Percentiles rank a stretch among this genome's conserved stretches.
These are phyloP conservation scores for Calycina marina DNA, from an alignment of 2,329 filamentous ascomycete genomes.

Conservation along the genomic window DNA sequence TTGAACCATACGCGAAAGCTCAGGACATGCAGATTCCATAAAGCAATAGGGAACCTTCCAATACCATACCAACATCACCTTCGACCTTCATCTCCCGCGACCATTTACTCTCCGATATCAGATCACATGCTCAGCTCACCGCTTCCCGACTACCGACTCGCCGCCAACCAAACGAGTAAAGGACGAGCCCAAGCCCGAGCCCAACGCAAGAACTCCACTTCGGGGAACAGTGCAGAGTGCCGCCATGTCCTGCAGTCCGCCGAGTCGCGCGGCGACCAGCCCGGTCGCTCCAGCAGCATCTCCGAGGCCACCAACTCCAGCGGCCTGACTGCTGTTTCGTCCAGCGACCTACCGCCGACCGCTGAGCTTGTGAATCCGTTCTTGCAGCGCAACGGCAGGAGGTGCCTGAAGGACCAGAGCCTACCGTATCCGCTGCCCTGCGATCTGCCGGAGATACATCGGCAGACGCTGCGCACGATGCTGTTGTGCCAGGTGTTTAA, in stretches of 20 bases:
- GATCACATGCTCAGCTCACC: conserved; percentile 21
- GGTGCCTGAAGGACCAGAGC: conserved; percentile 62
- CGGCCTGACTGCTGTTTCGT: conserved; percentile 17
- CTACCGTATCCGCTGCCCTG: conserved; percentile 74
- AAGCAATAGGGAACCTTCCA: no score
- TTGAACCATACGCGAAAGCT: no score
- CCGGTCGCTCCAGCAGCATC: conserved; percentile 16
- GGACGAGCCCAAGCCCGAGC: conserved; percentile 11
- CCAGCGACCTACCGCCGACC: conserved; percentile 13
- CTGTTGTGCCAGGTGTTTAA: conserved; percentile 72
- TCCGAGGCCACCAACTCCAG: conserved; percentile 20
- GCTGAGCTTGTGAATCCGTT: conserved; percentile 35
- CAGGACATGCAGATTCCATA: no score
- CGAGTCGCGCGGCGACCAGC: conserved; percentile 14
- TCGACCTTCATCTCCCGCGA: no score
- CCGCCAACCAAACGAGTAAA: conserved; percentile 19
- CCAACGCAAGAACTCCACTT: conserved; percentile 15
- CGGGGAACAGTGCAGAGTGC: conserved; percentile 13
- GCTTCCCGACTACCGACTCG: conserved; percentile 18
- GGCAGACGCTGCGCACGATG: conserved; percentile 73
- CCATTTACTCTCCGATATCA: no score
- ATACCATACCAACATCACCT: no score
- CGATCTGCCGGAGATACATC: conserved; percentile 75
- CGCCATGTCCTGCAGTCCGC: conserved; percentile 16
- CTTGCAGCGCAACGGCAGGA: conserved; percentile 61